Evolutionary conservation across 768 basidiomycete species (phyloP).

Genomic region (Xerocomellus amylosporus): DNA sequence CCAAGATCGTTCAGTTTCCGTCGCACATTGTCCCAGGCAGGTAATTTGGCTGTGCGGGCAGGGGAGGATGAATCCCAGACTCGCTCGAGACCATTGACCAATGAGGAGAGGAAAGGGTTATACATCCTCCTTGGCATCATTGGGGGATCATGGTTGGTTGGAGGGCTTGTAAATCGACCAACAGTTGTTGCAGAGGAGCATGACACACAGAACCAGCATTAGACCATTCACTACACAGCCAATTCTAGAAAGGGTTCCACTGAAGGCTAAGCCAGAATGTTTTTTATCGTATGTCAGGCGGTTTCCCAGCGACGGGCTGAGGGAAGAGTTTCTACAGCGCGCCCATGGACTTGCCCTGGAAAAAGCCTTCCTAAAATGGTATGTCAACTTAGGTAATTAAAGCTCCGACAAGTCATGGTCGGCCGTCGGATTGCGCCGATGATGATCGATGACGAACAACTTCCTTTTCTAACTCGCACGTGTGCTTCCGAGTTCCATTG

Average conservation of each 20-base stretch:
- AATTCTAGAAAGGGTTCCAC: too few species aligned
- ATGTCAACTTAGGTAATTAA: too few species aligned
- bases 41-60: constrained; percentile 11
- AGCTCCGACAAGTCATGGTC: too few species aligned
- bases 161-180: constrained; percentile 29
- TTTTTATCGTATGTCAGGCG: too few species aligned
- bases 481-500: constrained; percentile 38
- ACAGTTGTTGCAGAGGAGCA: constrained; percentile 9
- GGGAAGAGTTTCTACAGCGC: too few species aligned
- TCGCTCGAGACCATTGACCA: constrained; percentile 36
- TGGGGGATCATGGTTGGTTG: constrained; percentile 47
- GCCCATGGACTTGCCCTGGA: too few species aligned
- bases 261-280: too few species aligned
- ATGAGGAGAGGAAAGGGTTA: constrained; percentile 47
- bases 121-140: constrained; percentile 49
- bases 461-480: constrained; percentile 42
- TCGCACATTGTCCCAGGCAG: constrained; percentile 16
- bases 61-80: constrained; percentile 12
- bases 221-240: constrained; percentile 10
- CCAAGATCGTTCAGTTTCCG: constrained; percentile 30
- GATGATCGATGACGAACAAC: too few species aligned
- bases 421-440: too few species aligned
- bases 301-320: too few species aligned
- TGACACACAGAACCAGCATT: constrained; percentile 9
- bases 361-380: too few species aligned